These are phyloP conservation scores for Pyrenophora teres DNA, from an alignment of 2,329 filamentous ascomycete species.

Conservation along the genomic window DNA sequence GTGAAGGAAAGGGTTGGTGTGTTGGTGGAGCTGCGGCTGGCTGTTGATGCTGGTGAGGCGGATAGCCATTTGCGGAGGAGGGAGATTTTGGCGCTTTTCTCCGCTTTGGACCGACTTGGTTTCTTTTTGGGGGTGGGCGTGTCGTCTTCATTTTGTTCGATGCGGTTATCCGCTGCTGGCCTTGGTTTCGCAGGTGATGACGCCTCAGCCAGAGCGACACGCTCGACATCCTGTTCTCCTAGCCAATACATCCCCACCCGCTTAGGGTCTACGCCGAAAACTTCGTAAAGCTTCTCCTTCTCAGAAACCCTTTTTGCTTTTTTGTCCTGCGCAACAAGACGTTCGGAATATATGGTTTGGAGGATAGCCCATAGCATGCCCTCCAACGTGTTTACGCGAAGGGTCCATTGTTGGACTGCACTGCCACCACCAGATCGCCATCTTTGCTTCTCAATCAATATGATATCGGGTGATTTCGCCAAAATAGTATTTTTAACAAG, in stretches of 20 bases:
- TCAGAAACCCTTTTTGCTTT: background rate
- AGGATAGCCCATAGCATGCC: constrained; percentile 74
- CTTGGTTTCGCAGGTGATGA: background rate
- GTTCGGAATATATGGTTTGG: constrained; percentile 23
- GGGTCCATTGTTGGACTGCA: constrained; percentile 78
- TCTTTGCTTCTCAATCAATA: constrained; percentile 72
- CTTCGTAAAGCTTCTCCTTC: constrained; percentile 11
- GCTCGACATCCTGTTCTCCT: constrained; percentile 14
- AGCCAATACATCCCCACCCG: constrained; percentile 48
- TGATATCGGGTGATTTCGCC: constrained; percentile 63
- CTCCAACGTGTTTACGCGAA: constrained; percentile 81
- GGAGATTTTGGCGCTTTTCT: constrained; percentile 67
- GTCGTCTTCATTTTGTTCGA: constrained; percentile 21
- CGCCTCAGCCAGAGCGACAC: background rate
- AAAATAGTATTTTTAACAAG: constrained; percentile 58
- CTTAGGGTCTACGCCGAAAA: constrained; percentile 43
- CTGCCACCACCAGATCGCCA: constrained; percentile 67
- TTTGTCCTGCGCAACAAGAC: background rate
- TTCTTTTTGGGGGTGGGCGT: constrained; percentile 34
- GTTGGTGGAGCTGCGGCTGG: background rate
- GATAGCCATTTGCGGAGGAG: constrained; percentile 54
- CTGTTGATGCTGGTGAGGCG: constrained; percentile 13
- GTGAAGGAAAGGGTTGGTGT: constrained; percentile 25
- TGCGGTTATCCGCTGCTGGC: background rate
- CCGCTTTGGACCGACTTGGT: constrained; percentile 47